A percentile compares a stretch with the other conserved stretches of the same genome.
These are phyloP conservation scores for Epichloe baconii DNA, from an alignment of 2,329 filamentous ascomycete genomes.

Conservation along the genomic window DNA sequence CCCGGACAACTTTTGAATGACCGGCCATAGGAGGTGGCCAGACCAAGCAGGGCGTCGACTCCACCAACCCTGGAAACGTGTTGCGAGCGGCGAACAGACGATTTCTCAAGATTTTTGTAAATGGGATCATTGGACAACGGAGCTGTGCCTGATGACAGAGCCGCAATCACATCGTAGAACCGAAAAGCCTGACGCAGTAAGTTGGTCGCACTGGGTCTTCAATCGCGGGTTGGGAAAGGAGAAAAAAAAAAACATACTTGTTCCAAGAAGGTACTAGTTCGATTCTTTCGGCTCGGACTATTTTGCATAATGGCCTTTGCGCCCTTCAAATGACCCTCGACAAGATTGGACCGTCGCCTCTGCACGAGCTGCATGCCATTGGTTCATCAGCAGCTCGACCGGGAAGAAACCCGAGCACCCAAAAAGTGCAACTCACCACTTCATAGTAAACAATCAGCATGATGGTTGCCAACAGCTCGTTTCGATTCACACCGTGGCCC, in stretches of 20 bases:
- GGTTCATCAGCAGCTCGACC: not conserved
- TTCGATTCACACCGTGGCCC: slow-evolving; percentile 34
- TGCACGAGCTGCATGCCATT: slow-evolving; percentile 38
- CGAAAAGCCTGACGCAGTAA: slow-evolving; percentile 38
- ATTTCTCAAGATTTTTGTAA: slow-evolving; percentile 31
- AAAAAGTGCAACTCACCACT: slow-evolving; percentile 34
- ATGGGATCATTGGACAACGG: slow-evolving; percentile 39
- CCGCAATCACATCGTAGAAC: slow-evolving; percentile 53
- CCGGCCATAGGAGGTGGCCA: slow-evolving; percentile 51
- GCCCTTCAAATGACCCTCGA: slow-evolving; percentile 47
- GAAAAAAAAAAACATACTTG: slow-evolving; percentile 27
- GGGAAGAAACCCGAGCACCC: not conserved
- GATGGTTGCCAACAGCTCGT: slow-evolving; percentile 47
- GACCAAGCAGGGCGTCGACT: slow-evolving; percentile 46
- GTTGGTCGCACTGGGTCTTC: too few species aligned
- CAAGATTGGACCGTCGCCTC: slow-evolving; percentile 43
- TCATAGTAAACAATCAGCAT: slow-evolving; percentile 52
- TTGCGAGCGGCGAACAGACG: slow-evolving; percentile 30
- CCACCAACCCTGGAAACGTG: slow-evolving; percentile 34
- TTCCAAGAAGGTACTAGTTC: slow-evolving; percentile 45
- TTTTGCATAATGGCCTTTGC: slow-evolving; percentile 48
- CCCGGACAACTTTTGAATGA: slow-evolving; percentile 47
- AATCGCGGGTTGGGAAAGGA: not conserved
- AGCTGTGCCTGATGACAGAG: slow-evolving; percentile 45
- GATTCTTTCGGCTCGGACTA: slow-evolving; percentile 29